Evolutionary conservation across 306 rosid genomes (phyloP), one percentile per base, ranked within the genome.

Genomic region (Casuarina glauca): DNA sequence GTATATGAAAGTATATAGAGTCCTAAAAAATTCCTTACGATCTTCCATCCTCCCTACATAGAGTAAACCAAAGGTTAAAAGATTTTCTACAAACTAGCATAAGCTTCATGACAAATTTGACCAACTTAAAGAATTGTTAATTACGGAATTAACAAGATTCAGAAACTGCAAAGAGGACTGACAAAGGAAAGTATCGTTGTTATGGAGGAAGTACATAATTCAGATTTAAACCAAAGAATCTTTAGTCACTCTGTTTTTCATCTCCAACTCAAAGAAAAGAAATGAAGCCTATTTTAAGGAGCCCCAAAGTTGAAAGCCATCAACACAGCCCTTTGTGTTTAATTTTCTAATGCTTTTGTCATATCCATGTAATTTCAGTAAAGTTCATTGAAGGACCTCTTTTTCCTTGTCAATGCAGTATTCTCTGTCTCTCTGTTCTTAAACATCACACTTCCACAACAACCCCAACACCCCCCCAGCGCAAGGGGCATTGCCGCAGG

Each of bases 41-140:
- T 85, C 90, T n/a, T 89, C 97, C 46, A 88, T 61, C 58, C 84
- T 85, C 83, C 93, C 97, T 91, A 90, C 89, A 86, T 35, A 81
- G 54, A 79, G 72, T 74, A 70, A 82, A 69, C 74, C 62, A 35
- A 54, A 72, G 54, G 26, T 54, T 62, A n/a, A 78, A 66, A 69
- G 5, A 77, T 38, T 60, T 10, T 3, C 44, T 54, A 35, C 1
- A 76, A 77, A 43, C 70, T 62, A 46, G 48, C n/a, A 84, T 43
- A 44, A 8, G 57, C 15, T 44, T 8, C 63, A 32, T 12, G 42
- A 41, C 50, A 66, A 66, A 35, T 16, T 44, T 45, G 32, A 9
- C 4, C 45, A 42, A 72, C 51, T 43, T 44, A 46, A 61, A 61
- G 70, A 58, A 45, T 16, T 60, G 38, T 4, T 5, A 44, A 60